These are phyloP conservation scores for Brasenia schreberi DNA, from an alignment of 164 flowering plant species.

Conservation along the genomic window DNA sequence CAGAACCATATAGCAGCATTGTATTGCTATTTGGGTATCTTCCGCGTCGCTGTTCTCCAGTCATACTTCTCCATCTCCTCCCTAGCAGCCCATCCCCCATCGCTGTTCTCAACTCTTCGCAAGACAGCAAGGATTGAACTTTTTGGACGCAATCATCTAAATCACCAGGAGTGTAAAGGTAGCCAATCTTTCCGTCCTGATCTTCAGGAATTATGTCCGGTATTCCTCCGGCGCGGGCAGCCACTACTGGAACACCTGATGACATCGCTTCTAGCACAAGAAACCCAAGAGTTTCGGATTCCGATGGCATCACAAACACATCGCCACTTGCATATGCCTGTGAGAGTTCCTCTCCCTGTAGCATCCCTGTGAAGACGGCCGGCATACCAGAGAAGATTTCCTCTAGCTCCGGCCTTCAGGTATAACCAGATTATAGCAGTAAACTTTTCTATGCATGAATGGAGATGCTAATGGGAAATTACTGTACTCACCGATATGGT, in stretches of 20 bases:
- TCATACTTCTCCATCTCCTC: slow-evolving; percentile 85
- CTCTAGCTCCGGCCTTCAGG: slow-evolving; percentile 71
- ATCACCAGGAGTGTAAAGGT: slow-evolving; percentile 65
- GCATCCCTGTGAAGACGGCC: slow-evolving; percentile 88
- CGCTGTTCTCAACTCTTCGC: slow-evolving; percentile 42
- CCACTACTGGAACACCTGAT: slow-evolving; percentile 90
- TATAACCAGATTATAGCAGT: background rate
- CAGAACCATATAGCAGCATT: slow-evolving; percentile 98
- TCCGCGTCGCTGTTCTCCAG: slow-evolving; percentile 82
- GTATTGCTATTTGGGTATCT: slow-evolving; percentile 80
- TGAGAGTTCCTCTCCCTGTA: slow-evolving; percentile 88
- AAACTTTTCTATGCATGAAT: background rate
- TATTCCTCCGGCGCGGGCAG: slow-evolving; percentile 91
- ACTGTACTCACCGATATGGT: slow-evolving; percentile 59
- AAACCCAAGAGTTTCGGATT: slow-evolving; percentile 96
- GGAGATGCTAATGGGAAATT: background rate
- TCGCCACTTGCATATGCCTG: slow-evolving; percentile 99
- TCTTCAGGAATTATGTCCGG: slow-evolving; percentile 81
- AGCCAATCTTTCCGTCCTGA: slow-evolving; percentile 71
- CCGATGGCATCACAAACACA: slow-evolving; percentile 94
- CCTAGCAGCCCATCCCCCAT: slow-evolving; percentile 80
- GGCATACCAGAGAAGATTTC: slow-evolving; percentile 83
- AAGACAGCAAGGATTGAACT: slow-evolving; percentile 43
- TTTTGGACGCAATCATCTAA: slow-evolving; percentile 80
- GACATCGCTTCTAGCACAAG: slow-evolving; percentile 97